These are phyloP conservation scores for Cystobasidiopsis lactophilus DNA, from an alignment of 768 basidiomycete genomes.

Conservation along the genomic window DNA sequence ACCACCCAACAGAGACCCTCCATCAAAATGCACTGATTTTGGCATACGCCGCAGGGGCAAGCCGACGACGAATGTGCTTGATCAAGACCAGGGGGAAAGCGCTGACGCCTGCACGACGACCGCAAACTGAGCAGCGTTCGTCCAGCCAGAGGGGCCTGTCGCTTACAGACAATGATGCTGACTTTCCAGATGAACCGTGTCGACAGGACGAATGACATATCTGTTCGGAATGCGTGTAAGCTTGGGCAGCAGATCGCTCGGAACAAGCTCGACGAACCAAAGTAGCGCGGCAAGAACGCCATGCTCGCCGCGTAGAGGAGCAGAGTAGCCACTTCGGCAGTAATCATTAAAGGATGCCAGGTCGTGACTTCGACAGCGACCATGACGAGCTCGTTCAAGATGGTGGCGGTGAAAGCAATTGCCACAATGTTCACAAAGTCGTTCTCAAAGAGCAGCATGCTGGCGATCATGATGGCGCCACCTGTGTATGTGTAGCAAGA, in stretches of 20 bases:
- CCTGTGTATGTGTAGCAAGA: conserved; percentile 40
- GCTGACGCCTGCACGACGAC: conserved; percentile 58
- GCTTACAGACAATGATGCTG: conserved; percentile 48
- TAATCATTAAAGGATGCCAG: conserved; percentile 81
- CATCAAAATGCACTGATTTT: conserved; percentile 35
- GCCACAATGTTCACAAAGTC: conserved; percentile 96
- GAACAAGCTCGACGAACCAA: conserved; percentile 61
- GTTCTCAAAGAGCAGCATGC: conserved; percentile 81
- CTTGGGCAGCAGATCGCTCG: no score
- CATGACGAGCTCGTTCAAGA: conserved; percentile 97
- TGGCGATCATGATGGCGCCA: conserved; percentile 96
- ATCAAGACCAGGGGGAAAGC: conserved; percentile 76
- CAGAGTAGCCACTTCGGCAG: conserved; percentile 72
- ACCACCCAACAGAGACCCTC: no score
- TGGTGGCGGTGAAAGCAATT: conserved; percentile 87
- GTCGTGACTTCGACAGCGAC: background rate
- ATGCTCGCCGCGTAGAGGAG: conserved; percentile 77
- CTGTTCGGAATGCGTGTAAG: conserved; percentile 21
- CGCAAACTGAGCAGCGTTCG: background rate
- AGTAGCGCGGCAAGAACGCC: conserved; percentile 83
- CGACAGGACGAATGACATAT: conserved; percentile 78
- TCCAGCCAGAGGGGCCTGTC: no score
- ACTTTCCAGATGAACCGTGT: conserved; percentile 81
- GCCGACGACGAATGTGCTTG: conserved; percentile 60
- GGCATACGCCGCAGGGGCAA: conserved; percentile 81